Base-by-base conservation (phyloP, 495 filamentous ascomycete genomes). In the Neurospora hispaniola region DNA sequence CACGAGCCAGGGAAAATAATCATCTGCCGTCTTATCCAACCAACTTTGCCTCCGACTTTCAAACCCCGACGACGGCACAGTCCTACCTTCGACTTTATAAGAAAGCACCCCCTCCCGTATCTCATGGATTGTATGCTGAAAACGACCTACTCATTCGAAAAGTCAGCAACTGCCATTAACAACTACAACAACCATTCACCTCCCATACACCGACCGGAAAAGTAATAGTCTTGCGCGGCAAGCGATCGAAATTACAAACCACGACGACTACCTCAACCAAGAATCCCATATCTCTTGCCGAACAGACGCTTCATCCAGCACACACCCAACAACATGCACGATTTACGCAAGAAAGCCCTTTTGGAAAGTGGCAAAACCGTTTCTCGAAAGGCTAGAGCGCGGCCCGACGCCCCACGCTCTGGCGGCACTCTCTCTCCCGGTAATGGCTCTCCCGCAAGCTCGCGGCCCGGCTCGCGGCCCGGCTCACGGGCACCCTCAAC, bases 291-390 rank as follows among this genome's bases (percentile, higher is more conserved):
- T 14, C 35, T 59, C 6, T 66, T 41, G 20, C 12, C 18, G 43
- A 70, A 62, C 54, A 62, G 27, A 35, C 54, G 27, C 27, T 62
- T 35, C 23, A 16, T 23, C 23, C 27, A 7, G 40, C 69, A 41
- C 18, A 54, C 39, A 41, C 16, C 62, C 70, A 31, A 70, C 44
- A 86, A 75, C 46, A 94, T 93, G 92, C 90, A 86, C 79, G 90
- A 93, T 77, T 88, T 98, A 71, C 88, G 93, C 77, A 90, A 94
- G 79, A 92, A 92, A 80, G 93, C 92, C 42, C 78, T 84, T 39
- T 86, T 93, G 35, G 92, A 94, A 84, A 92, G 90, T 83, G 89
- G 90, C 79, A 99, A 99, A 85, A 99, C 95, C 43, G 86, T 96
- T 69, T 98, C 96, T 43, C 90, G 91, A 78, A 97, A 97, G 83